Evolutionary conservation across 2,329 filamentous ascomycete genomes (phyloP), one percentile per base, ranked within the genome.

Genomic region (Hyphodiscus sp.): DNA sequence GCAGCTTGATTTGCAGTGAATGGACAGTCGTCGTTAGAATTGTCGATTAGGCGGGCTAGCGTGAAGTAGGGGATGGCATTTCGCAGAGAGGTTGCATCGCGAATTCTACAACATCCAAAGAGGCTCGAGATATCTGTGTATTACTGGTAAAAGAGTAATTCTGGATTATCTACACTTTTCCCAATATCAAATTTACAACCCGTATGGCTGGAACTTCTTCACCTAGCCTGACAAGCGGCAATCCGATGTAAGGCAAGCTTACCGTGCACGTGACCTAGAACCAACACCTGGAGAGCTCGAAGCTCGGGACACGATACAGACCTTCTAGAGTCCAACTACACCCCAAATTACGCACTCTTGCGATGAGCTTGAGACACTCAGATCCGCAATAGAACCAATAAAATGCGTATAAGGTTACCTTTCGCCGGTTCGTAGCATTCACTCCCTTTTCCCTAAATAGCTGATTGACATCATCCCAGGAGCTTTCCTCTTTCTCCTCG

Each of bases 331-430:
- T 38, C 33, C 13, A 2, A 38, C 33, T 10, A 26, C 3, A 3
- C 23, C 5, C 33, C 33, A 38, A 13, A 38, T n/a, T 38, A 4
- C 33, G 13, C 11, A 13, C 33, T 20, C 9, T 23, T 38, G 33
- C 33, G 33, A 38, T 38, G 33, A 38, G 13, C 13, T 13, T 10
- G 5, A 38, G 13, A 38, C 4, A 2, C 33, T 38, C 33, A 38
- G 11, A 38, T 13, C 2, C n/a, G 43, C 19, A n/a, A 30, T 47
- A 43, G n/a, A 33, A 29, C 42, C 26, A 2, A 23, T 50, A 70
- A 62, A 52, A 94, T 95, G 87, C 87, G 89, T 71, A 89, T 96
- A 74, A 83, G 91, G 67, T 81, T 91, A 65, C 87, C 88, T 52
- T 95, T 96, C 69, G 90, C 90, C 74, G 89, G 91, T 94, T 76